Base-by-base conservation (phyloP, 495 filamentous ascomycete genomes). In the Penicillium steckii region DNA sequence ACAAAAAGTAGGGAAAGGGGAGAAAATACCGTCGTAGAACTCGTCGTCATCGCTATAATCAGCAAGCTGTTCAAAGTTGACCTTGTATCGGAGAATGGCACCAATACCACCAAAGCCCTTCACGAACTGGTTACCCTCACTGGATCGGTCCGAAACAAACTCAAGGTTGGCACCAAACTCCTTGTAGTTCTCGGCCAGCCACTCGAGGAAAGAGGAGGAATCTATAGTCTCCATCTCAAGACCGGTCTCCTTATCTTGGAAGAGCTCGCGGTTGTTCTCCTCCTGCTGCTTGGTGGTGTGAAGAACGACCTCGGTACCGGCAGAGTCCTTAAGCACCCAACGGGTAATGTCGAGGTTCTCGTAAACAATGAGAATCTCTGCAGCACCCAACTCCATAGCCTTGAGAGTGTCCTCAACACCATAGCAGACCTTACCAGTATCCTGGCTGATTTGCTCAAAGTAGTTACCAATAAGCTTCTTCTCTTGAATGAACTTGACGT, bases 401-500 rank as follows among this genome's bases (percentile, higher is more conserved):
- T 96, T 96, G 56, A 98, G 82, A 4, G 95, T 97, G 68, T 98
- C 94, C 15, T 97, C 94, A 43, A 97, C 83, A 78, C 94, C 93
- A 67, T 98, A 98, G 77, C 94, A 98, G 55, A 98, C 84, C 63
- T 88, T 91, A 52, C 94, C 94, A 41, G 85, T 93, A 62, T 98
- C 95, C 66, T 96, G 91, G 60, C 89, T 95, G 65, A 98, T 97
- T 74, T 98, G 91, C 67, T 97, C 90, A 64, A 98, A 98, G 80
- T 98, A 98, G 62, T 86, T 91, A 63, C 91, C 90, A 65, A 98
- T 98, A 45, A 98, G 82, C 79, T 95, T 97, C 87, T 98, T 98
- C 81, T 98, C 94, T 72, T 98, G 94, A 69, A 98, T 96, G 72
- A 98, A 98, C 72, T 98, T 98, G 78, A 98, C 94, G 60, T 96